phyloP scores from a whole-genome alignment of 2,329 filamentous ascomycete genomes.

The Madurella fahalii region DNA sequence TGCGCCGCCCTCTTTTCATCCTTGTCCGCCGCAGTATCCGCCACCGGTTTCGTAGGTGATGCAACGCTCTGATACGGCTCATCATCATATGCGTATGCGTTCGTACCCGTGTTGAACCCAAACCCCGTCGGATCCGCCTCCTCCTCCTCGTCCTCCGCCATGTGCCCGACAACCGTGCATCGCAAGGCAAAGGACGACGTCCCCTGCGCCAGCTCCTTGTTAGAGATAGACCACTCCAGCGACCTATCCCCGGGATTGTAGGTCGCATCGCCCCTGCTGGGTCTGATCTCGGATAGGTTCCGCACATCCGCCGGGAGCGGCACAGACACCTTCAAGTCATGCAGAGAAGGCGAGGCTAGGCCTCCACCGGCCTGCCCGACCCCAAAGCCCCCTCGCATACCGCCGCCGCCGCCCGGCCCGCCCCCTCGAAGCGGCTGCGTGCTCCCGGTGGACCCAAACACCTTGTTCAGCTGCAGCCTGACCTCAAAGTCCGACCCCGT shows the following conservation, averaged over 20 bases:
- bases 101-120: constrained; percentile 37
- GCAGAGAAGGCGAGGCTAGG: constrained; percentile 58
- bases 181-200: constrained; percentile 68
- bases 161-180: constrained; percentile 71
- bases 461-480: constrained; percentile 65
- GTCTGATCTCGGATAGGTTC: constrained; percentile 76
- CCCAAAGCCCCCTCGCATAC: constrained; percentile 34
- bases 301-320: constrained; percentile 76
- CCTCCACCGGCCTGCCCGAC: constrained; percentile 46
- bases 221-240: constrained; percentile 79
- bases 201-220: constrained; percentile 68
- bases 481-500: constrained; percentile 85
- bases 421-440: constrained; percentile 2
- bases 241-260: constrained; percentile 69
- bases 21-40: constrained; percentile 37
- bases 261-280: constrained; percentile 76
- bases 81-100: constrained; percentile 51
- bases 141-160: constrained; percentile 45
- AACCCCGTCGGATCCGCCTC: constrained; percentile 51
- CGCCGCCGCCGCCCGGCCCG: constrained; percentile 29
- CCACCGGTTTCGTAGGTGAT: constrained; percentile 16
- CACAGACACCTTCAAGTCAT: constrained; percentile 73
- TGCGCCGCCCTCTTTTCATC: constrained; percentile 58
- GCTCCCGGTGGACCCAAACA: constrained; percentile 46
- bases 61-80: constrained; percentile 50